phyloP scores from a whole-genome alignment of 1,139 yeast genomes.

The Sugiyamaella pinicola region DNA sequence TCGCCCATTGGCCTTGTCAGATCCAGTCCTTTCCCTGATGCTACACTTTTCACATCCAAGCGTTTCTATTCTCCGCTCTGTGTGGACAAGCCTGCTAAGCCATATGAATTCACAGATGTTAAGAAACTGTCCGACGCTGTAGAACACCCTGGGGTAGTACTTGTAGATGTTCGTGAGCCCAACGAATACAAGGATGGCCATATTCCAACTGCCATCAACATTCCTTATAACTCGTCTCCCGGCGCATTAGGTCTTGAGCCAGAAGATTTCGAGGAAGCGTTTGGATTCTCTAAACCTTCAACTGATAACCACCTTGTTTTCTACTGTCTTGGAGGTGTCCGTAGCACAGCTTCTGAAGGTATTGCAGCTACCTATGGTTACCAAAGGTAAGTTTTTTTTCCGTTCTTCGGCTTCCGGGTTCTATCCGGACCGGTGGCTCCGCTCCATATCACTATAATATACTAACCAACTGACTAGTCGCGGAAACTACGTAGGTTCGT shows the following conservation, averaged over 20 bases:
- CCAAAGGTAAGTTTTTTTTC: constrained; percentile 48
- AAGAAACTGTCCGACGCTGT: constrained; percentile 52
- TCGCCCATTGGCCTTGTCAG: background rate
- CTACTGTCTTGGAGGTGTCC: constrained; percentile 90
- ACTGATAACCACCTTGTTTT: constrained; percentile 74
- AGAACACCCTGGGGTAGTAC: constrained; percentile 48
- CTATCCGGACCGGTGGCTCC: background rate
- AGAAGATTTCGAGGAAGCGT: constrained; percentile 77
- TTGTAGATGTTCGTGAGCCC: constrained; percentile 93
- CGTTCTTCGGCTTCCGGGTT: background rate
- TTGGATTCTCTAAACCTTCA: constrained; percentile 83
- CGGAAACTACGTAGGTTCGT: constrained; percentile 68
- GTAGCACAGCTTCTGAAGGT: constrained; percentile 90
- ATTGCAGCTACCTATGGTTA: constrained; percentile 90
- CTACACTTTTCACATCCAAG: background rate
- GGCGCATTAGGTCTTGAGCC: constrained; percentile 84
- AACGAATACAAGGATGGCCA: constrained; percentile 68
- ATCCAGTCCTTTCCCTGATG: background rate
- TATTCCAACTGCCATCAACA: constrained; percentile 82
- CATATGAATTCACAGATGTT: constrained; percentile 59
- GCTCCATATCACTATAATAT: background rate
- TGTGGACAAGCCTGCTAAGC: constrained; percentile 50
- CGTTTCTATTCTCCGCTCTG: constrained; percentile 37
- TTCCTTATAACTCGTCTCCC: constrained; percentile 89
- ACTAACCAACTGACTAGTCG: constrained; percentile 43